Evolutionary conservation across 495 filamentous ascomycete species (phyloP), one percentile per base, ranked within the genome.

Genomic region (Chaetomium cochliodes): DNA sequence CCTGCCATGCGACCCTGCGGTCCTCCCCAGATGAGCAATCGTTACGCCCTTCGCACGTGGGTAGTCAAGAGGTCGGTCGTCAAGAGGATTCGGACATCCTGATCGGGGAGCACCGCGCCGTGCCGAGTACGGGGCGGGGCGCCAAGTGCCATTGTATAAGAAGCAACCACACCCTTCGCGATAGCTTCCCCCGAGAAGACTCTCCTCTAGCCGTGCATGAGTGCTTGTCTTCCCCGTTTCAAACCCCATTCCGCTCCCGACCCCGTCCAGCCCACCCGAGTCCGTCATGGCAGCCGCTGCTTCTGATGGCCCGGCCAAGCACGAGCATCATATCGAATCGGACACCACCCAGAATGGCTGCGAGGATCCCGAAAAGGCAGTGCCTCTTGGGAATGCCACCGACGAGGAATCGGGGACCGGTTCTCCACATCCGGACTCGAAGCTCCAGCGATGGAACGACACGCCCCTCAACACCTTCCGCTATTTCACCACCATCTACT

Each of bases 391-490:
- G 49, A 47, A 62, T 46, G 58, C 47, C 54, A 67, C 65, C 41
- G 60, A 67, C 23, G 65, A 67, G 49, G 65, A 67, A 20, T 59
- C 56, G 6, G 63, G 63, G 18, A 0, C 25, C 22, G 11, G 57
- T 4, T 23, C 30, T 1, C 16, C 62, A 2, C 50, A 18, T 12
- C n/a, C 57, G 4, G 18, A 30, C 37, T 15, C 16, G n/a, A 41
- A 59, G 12, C 65, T 61, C 12, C 50, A 64, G 54, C 25, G 58
- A 74, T 96, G 92, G 92, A 94, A 96, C 68, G 70, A 83, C 30
- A 83, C 90, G 2, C 74, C 79, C 13, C 79, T 80, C 22, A 94
- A 93, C 75, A 78, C 87, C 15, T 86, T 78, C 66, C 84, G 91
- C 20, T 81, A 86, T 9, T 73, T 86, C 30, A 75, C 87, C 3